phyloP scores from a whole-genome alignment of 441 rosid genomes.

The Euphorbia corollata region DNA sequence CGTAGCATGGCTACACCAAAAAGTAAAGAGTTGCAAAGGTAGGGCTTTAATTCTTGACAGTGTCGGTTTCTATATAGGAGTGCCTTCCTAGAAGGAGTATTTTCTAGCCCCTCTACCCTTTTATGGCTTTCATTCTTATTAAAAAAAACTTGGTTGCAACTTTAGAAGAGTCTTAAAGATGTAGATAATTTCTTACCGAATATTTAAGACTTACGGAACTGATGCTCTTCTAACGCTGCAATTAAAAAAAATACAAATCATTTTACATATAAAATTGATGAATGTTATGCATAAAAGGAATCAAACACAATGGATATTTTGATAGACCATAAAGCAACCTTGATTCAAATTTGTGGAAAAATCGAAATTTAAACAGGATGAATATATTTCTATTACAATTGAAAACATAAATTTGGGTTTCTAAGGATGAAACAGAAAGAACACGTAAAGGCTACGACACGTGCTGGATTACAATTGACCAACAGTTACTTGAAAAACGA shows the following conservation, averaged over 20 bases:
- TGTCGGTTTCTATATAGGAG: too few relatives aligned
- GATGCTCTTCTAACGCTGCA: background rate
- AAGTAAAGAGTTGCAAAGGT: background rate
- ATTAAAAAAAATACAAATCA: background rate
- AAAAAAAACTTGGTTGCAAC: slow-evolving; percentile 2
- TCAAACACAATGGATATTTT: too few relatives aligned
- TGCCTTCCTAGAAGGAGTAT: too few relatives aligned
- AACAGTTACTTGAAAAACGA: background rate
- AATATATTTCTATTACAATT: background rate
- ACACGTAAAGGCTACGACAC: background rate
- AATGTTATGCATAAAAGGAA: too few relatives aligned
- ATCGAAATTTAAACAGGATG: background rate
- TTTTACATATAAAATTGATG: background rate
- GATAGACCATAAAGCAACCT: background rate
- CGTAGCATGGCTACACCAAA: background rate
- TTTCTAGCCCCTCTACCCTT: too few relatives aligned
- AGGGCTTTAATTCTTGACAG: background rate
- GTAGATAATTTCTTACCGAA: background rate
- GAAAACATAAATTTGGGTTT: background rate
- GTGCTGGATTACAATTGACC: background rate
- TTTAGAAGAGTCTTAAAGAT: background rate
- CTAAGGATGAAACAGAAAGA: background rate
- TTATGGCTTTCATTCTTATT: too few relatives aligned
- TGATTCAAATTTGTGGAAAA: background rate
- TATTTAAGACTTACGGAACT: background rate